Conservation (phyloP, 495 filamentous ascomycete species). For the Trichoderma virens region DNA sequence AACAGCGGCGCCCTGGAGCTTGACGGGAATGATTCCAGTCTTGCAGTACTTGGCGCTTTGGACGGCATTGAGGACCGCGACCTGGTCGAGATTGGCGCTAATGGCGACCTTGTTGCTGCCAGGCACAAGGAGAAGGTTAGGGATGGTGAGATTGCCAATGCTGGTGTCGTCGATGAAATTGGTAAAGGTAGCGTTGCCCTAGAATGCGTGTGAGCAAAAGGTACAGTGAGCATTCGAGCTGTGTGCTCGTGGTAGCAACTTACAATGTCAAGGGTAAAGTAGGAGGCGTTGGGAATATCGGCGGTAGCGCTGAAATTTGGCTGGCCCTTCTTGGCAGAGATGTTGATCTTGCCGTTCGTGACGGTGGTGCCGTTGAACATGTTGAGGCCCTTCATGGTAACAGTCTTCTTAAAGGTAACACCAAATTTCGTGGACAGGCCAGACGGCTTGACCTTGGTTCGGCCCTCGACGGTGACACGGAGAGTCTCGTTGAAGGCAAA, state of each 20-base stretch:
- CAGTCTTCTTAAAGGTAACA: conserved; percentile 38
- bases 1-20: conserved; percentile 49
- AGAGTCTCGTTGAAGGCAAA: conserved; percentile 31
- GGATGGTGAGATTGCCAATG: conserved; percentile 49
- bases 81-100: conserved; percentile 44
- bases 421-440: conserved; percentile 29
- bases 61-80: conserved; percentile 37
- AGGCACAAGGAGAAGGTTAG: conserved; percentile 51
- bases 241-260: conserved; percentile 13
- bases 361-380: conserved; percentile 53
- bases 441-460: conserved; percentile 30
- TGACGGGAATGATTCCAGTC: conserved; percentile 51
- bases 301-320: conserved; percentile 58
- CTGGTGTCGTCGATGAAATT: conserved; percentile 42
- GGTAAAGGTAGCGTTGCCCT: conserved; percentile 61
- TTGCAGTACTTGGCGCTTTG: conserved; percentile 35
- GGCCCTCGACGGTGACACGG: conserved; percentile 29
- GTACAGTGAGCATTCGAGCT: background rate
- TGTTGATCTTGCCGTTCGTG: conserved; percentile 31
- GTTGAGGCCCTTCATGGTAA: conserved; percentile 31
- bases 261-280: conserved; percentile 58
- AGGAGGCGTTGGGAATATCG: conserved; percentile 62
- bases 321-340: conserved; percentile 30
- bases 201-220: conserved; percentile 16
- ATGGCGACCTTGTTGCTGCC: conserved; percentile 53